Percentiles rank a stretch among this genome's conserved stretches.
Conservation (phyloP, 805 yeast species). For the Spathaspora girioi region DNA sequence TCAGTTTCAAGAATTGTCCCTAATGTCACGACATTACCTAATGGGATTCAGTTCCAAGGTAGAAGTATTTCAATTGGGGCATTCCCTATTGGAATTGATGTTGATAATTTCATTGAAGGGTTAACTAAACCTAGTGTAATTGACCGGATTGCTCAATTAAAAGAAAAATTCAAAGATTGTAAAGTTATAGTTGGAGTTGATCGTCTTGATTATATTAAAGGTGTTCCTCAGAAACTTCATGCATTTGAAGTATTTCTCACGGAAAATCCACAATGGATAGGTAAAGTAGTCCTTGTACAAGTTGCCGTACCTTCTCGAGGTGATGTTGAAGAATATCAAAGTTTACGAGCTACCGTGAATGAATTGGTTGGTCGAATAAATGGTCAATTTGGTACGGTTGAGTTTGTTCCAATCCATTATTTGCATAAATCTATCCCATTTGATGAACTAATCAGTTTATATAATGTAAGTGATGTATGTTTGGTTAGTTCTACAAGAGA, state of each 20-base stretch:
- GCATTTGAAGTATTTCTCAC: conserved; percentile 90
- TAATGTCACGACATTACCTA: conserved; percentile 80
- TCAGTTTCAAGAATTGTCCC: conserved; percentile 78
- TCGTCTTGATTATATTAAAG: conserved; percentile 93
- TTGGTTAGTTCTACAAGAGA: conserved; percentile 92
- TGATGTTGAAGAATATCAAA: conserved; percentile 96
- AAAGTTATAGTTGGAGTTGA: conserved; percentile 96
- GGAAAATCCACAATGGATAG: conserved; percentile 97
- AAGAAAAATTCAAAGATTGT: conserved; percentile 62
- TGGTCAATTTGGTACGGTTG: conserved; percentile 94
- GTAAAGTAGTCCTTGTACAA: conserved; percentile 92
- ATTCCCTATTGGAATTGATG: conserved; percentile 98
- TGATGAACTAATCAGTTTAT: conserved; percentile 85
- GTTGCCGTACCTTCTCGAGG: conserved; percentile 98
- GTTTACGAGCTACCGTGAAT: conserved; percentile 87
- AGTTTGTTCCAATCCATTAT: conserved; percentile 96
- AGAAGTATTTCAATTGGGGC: conserved; percentile 87
- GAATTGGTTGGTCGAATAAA: conserved; percentile 95
- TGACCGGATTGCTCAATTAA: conserved; percentile 60
- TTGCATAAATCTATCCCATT: conserved; percentile 90
- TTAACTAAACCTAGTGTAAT: conserved; percentile 60
- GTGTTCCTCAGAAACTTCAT: conserved; percentile 95
- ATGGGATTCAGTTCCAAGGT: conserved; percentile 78
- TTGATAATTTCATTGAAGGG: conserved; percentile 83
- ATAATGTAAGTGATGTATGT: conserved; percentile 84